Base-by-base conservation (phyloP, 345 rosid species). In the Isatis tinctoria region DNA sequence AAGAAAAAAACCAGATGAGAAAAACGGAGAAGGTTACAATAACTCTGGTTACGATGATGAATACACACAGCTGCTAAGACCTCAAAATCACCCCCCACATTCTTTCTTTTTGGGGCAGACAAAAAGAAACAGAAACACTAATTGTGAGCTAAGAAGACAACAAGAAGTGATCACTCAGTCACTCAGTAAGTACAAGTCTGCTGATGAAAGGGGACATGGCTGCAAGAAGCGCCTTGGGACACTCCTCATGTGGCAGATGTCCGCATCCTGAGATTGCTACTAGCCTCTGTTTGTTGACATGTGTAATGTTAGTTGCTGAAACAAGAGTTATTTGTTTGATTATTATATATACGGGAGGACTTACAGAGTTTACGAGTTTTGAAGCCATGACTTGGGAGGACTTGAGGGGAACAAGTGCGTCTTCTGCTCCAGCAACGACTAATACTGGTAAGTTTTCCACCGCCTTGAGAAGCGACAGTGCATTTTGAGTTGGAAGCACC, bases 201-300 rank as follows among this genome's bases (percentile, higher is more conserved):
- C 81, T 83, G 39, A 94, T 83, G 81, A 94, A 94, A 18, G 97
- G 97, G 37, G 84, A 76, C 49, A 91, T 79, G 1, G 93, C 97
- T 45, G 97, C 97, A 70, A 94, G 87, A 77, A 94, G 82, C 65
- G 93, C 89, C 84, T 88, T 86, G 28, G 98, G 97, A 85, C 96
- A 87, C 83, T 94, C 98, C 83, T 91, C 98, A 3, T 94, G 98
- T 17, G 97, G 98, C 77, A 94, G 92, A 82, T 94, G 98, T 30
- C 98, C 98, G 39, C 98, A 91, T 59, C 97, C 95, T 0, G 97
- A 90, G 82, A 94, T 90, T 17, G 98, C 90, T 40, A 94, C 96
- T 66, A 91, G 83, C 83, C 97, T 91, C 98, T 94, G 95, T 85
- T 51, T 57, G 56, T 47, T 57, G 20, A 41, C 32, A 74, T 30